Conservation (phyloP, 1,139 yeast genomes). For the Scheffersomyces segobiensis region DNA sequence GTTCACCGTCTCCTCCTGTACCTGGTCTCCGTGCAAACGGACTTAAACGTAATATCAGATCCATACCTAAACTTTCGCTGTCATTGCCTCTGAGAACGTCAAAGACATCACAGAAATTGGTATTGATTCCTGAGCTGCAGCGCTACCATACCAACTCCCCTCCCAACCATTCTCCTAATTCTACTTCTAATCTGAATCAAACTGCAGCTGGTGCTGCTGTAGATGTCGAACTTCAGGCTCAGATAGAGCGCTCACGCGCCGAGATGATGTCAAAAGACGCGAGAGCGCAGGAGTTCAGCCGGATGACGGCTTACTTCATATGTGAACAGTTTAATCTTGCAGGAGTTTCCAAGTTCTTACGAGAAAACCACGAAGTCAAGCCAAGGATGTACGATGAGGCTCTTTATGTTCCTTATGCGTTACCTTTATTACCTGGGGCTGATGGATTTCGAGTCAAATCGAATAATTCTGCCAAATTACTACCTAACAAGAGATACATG, state of each 20-base stretch:
- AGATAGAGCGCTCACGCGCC: constrained; percentile 58
- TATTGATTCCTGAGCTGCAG: constrained; percentile 69
- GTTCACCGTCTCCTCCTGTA: constrained; percentile 11
- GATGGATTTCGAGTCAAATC: constrained; percentile 84
- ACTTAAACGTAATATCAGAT: constrained; percentile 30
- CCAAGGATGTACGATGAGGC: constrained; percentile 91
- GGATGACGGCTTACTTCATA: constrained; percentile 89
- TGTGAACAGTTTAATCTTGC: constrained; percentile 77
- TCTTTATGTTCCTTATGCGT: constrained; percentile 81
- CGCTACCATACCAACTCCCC: constrained; percentile 10
- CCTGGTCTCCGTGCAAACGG: constrained; percentile 2
- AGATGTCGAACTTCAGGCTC: constrained; percentile 27
- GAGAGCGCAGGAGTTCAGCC: constrained; percentile 67
- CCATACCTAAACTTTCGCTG: constrained; percentile 60
- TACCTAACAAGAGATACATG: constrained; percentile 63
- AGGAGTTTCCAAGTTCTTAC: constrained; percentile 63
- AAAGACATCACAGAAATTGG: constrained; percentile 81
- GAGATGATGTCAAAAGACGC: constrained; percentile 69
- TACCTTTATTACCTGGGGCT: constrained; percentile 85
- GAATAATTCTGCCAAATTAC: constrained; percentile 65
- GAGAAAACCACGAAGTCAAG: constrained; percentile 72
- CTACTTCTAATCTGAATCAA: constrained; percentile 5
- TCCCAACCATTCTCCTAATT: constrained; percentile 15
- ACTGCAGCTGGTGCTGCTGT: neutral
- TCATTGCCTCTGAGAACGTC: constrained; percentile 84